Evolutionary conservation across 148 eudicot species (phyloP).

Genomic region (Fagopyrum homotropicum): DNA sequence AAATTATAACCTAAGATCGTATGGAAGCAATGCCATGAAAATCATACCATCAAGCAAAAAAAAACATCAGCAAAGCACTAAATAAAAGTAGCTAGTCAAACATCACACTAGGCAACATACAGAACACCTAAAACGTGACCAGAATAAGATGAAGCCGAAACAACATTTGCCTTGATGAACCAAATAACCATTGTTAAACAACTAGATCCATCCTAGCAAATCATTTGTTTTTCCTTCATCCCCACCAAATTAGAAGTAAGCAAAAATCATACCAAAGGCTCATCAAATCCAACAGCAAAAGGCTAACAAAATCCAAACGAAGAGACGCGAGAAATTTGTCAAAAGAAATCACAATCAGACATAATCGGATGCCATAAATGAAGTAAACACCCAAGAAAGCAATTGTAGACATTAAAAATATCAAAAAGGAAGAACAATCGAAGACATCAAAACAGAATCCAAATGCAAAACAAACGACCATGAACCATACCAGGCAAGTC

Average conservation of each 20-base stretch:
- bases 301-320: neutral
- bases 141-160: neutral
- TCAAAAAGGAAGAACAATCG: neutral
- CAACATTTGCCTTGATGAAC: neutral
- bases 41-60: neutral
- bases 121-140: neutral
- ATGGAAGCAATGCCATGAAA: neutral
- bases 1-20: neutral
- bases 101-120: neutral
- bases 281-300: neutral
- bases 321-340: too few relatives aligned
- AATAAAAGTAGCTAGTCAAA: neutral
- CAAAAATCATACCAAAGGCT: neutral
- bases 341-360: neutral
- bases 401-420: neutral
- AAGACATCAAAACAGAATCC: neutral
- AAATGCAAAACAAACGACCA: neutral
- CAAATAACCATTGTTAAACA: too few relatives aligned
- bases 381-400: neutral
- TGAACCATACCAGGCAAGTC: conserved; percentile 68
- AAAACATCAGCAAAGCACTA: neutral
- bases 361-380: neutral
- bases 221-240: neutral
- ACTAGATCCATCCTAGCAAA: too few relatives aligned
- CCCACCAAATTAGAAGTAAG: neutral